phyloP scores from a whole-genome alignment of 1,139 yeast species.

The Hansenula anomala region DNA sequence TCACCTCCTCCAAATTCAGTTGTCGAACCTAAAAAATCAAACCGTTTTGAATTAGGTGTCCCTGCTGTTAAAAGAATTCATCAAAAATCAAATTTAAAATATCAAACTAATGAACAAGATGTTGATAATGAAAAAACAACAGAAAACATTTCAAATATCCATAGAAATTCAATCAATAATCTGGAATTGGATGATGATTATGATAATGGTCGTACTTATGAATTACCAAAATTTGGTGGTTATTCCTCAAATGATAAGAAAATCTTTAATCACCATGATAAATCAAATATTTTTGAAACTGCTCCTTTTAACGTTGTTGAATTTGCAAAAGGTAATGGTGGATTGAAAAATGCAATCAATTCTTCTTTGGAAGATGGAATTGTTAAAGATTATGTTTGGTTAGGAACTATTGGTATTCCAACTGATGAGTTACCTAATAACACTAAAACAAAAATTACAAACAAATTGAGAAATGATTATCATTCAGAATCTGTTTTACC shows the following conservation, averaged over 20 bases:
- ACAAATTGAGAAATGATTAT: conserved; percentile 41
- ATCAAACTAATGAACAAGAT: conserved; percentile 6
- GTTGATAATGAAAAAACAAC: conserved; percentile 4
- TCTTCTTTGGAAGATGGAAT: conserved; percentile 47
- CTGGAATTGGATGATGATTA: conserved; percentile 17
- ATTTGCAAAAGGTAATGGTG: conserved; percentile 81
- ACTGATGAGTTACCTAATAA: conserved; percentile 68
- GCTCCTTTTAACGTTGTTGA: conserved; percentile 75
- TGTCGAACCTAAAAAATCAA: conserved; percentile 4
- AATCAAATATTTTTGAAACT: conserved; percentile 55
- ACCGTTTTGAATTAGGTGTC: conserved; percentile 8
- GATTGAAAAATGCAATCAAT: conserved; percentile 79
- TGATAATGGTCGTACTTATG: conserved; percentile 13
- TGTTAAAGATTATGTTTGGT: conserved; percentile 59
- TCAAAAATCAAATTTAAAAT: conserved; percentile 13
- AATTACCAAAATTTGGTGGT: conserved; percentile 74
- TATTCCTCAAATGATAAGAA: conserved; percentile 52
- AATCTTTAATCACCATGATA: conserved; percentile 35
- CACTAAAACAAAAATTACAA: conserved; percentile 47
- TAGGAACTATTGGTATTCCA: conserved; percentile 89
- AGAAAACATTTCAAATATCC: neutral
- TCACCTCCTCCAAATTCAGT: conserved; percentile 13
- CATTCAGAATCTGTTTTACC: conserved; percentile 66
- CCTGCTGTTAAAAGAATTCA: conserved; percentile 14
- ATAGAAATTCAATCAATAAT: neutral